Base-by-base conservation (phyloP, 495 filamentous ascomycete species). In the Penicillium pulvis region DNA sequence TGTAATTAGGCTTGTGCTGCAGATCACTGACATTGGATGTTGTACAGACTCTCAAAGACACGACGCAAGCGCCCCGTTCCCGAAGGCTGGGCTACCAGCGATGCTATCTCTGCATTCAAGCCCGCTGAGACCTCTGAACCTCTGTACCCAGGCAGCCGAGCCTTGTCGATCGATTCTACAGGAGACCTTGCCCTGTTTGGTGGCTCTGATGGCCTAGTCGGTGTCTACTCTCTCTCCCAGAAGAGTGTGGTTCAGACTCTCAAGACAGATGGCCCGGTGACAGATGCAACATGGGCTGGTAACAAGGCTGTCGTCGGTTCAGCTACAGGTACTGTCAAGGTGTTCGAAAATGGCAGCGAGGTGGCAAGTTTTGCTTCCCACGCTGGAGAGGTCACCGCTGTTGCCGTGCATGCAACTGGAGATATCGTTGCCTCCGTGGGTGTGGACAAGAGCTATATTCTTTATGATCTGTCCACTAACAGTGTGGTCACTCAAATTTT, bases 41-140 rank as follows among this genome's bases (percentile, higher is more conserved):
- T 62, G 20, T 33, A 58, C 63, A 97, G 93, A 64, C 83, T 97
- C 57, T 91, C 87, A 48, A 89, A 88, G 66, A 86, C 85, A 35
- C 87, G 94, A 56, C 88, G 91, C 70, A 98, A 97, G 83, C 89
- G 94, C 51, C 78, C 89, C 7, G 75, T 96, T 33, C 94, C 94
- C 20, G 83, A 90, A 54, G 88, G 81, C 43, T 98, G 94, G 94
- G 87, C 87, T 20, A 90, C 89, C 3, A 71, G 80, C 41, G 92
- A 97, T 41, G 79, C 79, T 4, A 82, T 98, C 28, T 80, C 86
- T 50, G 68, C 83, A 19, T 91, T 92, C 68, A 79, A 87, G 51
- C 78, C 84, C 19, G 69, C 80, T 33, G 72, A 79, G 19, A 80
- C 80, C 35, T 87, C 86, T 33, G 85, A 90, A 57, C 62, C 81